Evolutionary conservation across 2,329 filamentous ascomycete species (phyloP).

Genomic region (Fusarium sp.): DNA sequence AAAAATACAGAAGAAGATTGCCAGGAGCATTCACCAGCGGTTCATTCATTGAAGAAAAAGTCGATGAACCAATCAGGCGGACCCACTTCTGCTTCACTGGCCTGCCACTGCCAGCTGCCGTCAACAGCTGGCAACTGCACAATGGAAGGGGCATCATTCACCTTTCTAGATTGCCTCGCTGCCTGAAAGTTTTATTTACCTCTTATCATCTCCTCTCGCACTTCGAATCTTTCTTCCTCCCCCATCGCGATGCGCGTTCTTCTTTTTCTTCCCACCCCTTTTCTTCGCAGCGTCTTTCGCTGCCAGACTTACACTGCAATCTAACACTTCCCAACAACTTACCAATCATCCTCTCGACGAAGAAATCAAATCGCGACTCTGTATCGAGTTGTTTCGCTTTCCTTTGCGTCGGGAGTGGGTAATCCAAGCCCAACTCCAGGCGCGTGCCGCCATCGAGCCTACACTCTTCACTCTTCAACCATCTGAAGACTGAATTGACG

Average conservation of each 20-base stretch:
- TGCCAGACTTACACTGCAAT: neutral
- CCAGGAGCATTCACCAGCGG: neutral
- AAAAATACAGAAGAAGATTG: neutral
- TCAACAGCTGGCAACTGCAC: slow-evolving; percentile 16
- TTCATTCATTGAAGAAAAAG: neutral
- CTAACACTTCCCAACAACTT: neutral
- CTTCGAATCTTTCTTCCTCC: neutral
- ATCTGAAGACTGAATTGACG: neutral
- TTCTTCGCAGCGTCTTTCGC: neutral
- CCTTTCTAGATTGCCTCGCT: neutral
- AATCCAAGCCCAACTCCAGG: neutral
- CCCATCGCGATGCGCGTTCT: slow-evolving; percentile 1
- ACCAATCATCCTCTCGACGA: neutral
- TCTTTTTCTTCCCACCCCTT: neutral
- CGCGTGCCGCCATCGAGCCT: slow-evolving; percentile 1
- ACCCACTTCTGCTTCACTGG: neutral
- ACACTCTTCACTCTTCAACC: neutral
- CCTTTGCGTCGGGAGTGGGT: neutral
- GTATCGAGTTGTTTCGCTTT: neutral
- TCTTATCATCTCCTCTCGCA: neutral
- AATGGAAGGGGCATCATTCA: neutral
- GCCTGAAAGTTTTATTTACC: neutral
- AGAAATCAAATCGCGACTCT: neutral
- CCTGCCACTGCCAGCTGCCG: slow-evolving; percentile 17
- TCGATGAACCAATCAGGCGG: neutral